These are phyloP conservation scores for Ceratobasidium sp. DNA, from an alignment of 1,284 basidiomycete species.

Conservation along the genomic window DNA sequence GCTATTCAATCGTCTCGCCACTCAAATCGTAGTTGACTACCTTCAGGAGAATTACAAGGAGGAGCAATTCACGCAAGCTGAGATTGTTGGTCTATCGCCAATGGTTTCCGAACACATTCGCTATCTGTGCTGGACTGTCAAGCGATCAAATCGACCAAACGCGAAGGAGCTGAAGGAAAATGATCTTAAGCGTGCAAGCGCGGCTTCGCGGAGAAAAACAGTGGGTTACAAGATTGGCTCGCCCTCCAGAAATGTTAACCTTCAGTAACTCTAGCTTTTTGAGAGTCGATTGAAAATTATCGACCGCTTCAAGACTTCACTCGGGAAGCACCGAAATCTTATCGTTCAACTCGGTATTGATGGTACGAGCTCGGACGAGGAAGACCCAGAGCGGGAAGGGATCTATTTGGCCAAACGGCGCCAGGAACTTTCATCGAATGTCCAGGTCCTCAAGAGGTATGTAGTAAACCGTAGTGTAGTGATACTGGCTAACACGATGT, in stretches of 20 bases:
- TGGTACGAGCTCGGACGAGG: conserved; percentile 1
- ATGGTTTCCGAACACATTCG: background rate
- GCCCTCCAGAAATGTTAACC: background rate
- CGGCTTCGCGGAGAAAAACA: background rate
- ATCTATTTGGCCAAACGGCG: background rate
- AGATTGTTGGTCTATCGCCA: background rate
- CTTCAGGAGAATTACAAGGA: background rate
- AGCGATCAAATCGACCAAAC: background rate
- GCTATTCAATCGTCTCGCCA: background rate
- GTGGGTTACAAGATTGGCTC: background rate
- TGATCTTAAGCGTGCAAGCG: background rate
- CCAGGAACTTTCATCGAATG: background rate
- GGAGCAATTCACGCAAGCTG: background rate
- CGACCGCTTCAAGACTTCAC: background rate
- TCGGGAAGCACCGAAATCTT: background rate
- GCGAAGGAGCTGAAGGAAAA: background rate
- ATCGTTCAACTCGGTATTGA: background rate
- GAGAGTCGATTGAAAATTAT: background rate
- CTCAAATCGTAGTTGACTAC: background rate
- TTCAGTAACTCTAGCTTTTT: background rate
- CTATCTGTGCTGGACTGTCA: background rate
- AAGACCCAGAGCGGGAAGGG: background rate
- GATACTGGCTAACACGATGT: background rate
- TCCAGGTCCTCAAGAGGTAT: background rate
- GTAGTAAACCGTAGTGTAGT: background rate